Evolutionary conservation across 2,329 filamentous ascomycete genomes (phyloP), one percentile per base, ranked within the genome.

Genomic region (Cercospora zeae-maydis): DNA sequence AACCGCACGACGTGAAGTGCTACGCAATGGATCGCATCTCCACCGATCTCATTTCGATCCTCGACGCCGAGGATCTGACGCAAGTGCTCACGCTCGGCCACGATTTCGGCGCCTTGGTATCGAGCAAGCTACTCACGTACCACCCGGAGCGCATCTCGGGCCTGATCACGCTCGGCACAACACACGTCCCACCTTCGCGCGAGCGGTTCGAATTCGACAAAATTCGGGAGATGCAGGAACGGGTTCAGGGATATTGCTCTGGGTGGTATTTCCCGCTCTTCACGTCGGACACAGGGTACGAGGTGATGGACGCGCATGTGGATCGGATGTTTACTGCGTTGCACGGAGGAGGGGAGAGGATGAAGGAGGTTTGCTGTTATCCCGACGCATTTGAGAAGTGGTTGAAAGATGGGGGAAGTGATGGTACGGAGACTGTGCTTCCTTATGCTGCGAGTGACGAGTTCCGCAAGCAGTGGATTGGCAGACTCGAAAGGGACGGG

Each of bases 211-310:
- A 80, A 55, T 72, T 80, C 2, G 75, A 78, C 2, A 64, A 65
- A 4, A 59, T 72, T 2, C 78, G 78, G 55, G 66, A 65, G 2
- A 19, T 70, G 21, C 74, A 73, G 1, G 69, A 75, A 52, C 62
- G 75, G 59, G 45, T 54, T 0, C 72, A 76, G n/a, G 81, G 80
- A 9, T 73, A 74, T 37, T 70, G 74, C 8, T 45, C 72, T 1
- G 75, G 73, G 27, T 71, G 74, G 52, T 83, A 83, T 71, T 82
- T 79, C 77, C 67, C 78, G 58, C 74, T 82, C 13, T 78, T 82
- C 65, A 73, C 72, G 1, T 74, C 76, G 0, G 69, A 74, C 0
- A 77, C 81, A 30, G 78, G 75, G 1, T 68, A 74, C 3, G 67
- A 67, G 1, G 31, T 81, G 14, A 69, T 83, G 13, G 64, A 66